phyloP scores from a whole-genome alignment of 129 eudicot species.

The Kitagawia praeruptora region DNA sequence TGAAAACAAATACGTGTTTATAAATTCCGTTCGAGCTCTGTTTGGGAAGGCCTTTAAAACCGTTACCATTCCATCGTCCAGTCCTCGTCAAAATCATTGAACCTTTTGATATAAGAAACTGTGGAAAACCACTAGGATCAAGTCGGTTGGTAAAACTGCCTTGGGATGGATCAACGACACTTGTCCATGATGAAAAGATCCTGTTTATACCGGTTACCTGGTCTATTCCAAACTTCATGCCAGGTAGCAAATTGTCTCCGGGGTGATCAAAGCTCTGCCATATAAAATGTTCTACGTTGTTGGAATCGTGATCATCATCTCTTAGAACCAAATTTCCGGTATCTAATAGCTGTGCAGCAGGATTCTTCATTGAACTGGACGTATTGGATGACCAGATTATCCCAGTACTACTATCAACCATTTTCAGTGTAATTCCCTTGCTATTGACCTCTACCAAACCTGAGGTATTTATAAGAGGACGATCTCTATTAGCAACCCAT shows the following conservation, averaged over 20 bases:
- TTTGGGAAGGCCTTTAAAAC: not conserved
- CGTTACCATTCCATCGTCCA: not conserved
- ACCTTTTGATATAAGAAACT: not conserved
- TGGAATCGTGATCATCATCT: not conserved
- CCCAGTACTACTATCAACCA: not conserved
- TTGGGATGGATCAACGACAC: not conserved
- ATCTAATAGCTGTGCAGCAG: not conserved
- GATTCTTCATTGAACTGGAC: not conserved
- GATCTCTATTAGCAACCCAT: not conserved
- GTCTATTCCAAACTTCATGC: not conserved
- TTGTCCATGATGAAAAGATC: not conserved
- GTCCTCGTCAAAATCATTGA: not conserved
- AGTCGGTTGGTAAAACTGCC: not conserved
- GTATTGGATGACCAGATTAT: not conserved
- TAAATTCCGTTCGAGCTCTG: not conserved
- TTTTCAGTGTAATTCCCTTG: not conserved
- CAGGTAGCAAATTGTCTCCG: not conserved
- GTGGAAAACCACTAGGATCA: not conserved
- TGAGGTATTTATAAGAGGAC: not conserved
- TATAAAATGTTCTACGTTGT: not conserved
- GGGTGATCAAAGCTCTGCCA: constrained; percentile 27
- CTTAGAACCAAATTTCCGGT: constrained; percentile 16
- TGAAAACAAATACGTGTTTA: not conserved
- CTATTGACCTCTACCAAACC: not conserved
- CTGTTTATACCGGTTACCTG: not conserved